Evolutionary conservation across 75 land plant genomes (phyloP), one percentile per base, ranked within the genome.

Genomic region (Gnetum montanum): DNA sequence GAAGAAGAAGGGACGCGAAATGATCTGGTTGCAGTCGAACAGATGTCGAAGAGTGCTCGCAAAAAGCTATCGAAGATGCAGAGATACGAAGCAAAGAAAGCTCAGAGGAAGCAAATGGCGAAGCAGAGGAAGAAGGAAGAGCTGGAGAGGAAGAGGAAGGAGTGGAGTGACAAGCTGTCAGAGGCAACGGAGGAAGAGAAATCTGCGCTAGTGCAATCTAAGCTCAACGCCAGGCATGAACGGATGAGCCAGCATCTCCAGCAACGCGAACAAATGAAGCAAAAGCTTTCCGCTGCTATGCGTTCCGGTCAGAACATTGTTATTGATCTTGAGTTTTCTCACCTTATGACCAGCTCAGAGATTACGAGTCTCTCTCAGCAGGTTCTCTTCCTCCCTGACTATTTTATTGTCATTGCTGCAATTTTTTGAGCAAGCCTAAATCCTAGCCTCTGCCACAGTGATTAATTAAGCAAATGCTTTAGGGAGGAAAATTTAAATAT

Each of bases 361-460:
- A 66, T 89, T 19, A 41, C 61, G 40, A 94, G 90, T 58, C 78
- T 94, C 30, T 64, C 64, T 16, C 96, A 93, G 37, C 98, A 93
- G 90, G 97, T 90, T 13, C n/a, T 19, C 38, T 43, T 26, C 35
- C n/a, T n/a, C n/a, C n/a, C n/a, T n/a, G n/a, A n/a, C n/a, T n/a
- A n/a, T n/a, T n/a, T n/a, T n/a, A n/a, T 6, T 61, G 12, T 20
- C 15, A 22, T 8, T 36, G 11, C n/a, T 47, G 27, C 13, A 31
- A 27, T 22, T 13, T 6, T 58, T 16, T 51, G 3, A 11, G 4
- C 0, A 23, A 13, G 1, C 34, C 31, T 38, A n/a, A 48, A 43
- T 20, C 27, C 36, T 20, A 48, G n/a, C 13, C 16, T 28, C 31
- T 26, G n/a, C 52, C 41, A 11, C 8, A 28, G 7, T 11, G 12